Evolutionary conservation across 768 basidiomycete genomes (phyloP), one percentile per base, ranked within the genome.

Genomic region (Rhizopogon salebrosus): DNA sequence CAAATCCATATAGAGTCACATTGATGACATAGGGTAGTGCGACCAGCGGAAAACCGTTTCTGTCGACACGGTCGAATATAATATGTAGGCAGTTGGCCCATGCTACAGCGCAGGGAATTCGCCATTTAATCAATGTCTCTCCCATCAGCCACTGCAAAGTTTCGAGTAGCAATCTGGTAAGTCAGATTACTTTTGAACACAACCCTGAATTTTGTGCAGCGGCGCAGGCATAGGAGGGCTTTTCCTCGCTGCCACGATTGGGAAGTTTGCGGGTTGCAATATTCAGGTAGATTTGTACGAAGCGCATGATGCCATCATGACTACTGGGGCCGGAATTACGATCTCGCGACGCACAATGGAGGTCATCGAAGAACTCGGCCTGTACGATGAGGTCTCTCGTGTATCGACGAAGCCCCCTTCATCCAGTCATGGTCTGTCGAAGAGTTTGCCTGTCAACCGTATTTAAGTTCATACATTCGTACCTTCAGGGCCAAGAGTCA

Each of bases 271-370:
- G 4, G 18, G 38, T 9, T 9, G 18, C 38, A 56, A 71, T 57
- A 60, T 77, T 18, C 64, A 71, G 51, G 66, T 76, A 13, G 66
- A 75, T 52, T 54, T 80, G 4, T 81, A 80, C 54, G 80, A 81
- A 64, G 70, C 76, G 3, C 73, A 69, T 18, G 57, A 70, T 2
- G 68, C 70, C 24, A 67, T 77, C 24, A 68, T 70, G 8, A 68
- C 69, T 8, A 57, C 68, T 11, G 77, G 76, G 5, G 72, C 71
- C 5, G 75, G 79, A 62, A 40, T 78, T 66, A 40, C 73, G 63
- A 66, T 80, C 5, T 78, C 77, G 79, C 61, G 62, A 8, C 65
- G 76, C 36, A 77, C 77, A 7, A 76, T 75, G 74, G 64, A 63
- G 5, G 67, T 78, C n/a, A 57, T 81, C 55, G 62, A 71, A 24